Percentiles rank a stretch among this genome's conserved stretches.
phyloP scores from a whole-genome alignment of 352 stramenopile species.

The Peronospora destructor region DNA sequence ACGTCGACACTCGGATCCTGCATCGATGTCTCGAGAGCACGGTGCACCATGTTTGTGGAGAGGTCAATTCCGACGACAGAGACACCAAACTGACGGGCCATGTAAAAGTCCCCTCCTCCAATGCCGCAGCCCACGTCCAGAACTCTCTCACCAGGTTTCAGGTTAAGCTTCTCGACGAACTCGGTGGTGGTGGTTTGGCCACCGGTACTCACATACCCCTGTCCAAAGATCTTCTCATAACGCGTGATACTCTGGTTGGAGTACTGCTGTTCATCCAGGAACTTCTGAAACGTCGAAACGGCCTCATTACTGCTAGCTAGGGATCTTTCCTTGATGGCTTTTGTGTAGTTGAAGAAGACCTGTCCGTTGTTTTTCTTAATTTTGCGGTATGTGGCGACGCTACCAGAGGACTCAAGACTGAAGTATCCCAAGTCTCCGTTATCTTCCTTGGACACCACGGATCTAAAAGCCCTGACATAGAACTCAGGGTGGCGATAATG shows the following conservation, averaged over 20 bases:
- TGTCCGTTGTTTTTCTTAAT: conserved; percentile 83
- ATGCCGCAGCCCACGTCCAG: conserved; percentile 89
- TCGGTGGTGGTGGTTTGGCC: conserved; percentile 61
- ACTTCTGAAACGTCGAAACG: conserved; percentile 59
- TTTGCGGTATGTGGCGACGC: conserved; percentile 56
- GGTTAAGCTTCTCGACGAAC: conserved; percentile 59
- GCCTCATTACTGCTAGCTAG: conserved; percentile 17
- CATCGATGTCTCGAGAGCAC: conserved; percentile 60
- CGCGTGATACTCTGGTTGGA: conserved; percentile 61
- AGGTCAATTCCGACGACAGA: conserved; percentile 69
- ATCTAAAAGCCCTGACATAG: conserved; percentile 50
- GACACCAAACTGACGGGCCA: conserved; percentile 84
- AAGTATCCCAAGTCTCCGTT: conserved; percentile 41
- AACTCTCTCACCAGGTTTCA: conserved; percentile 58
- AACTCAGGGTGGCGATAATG: conserved; percentile 65
- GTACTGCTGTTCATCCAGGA: conserved; percentile 67
- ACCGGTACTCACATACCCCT: conserved; percentile 65
- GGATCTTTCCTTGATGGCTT: conserved; percentile 35
- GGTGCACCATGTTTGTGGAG: conserved; percentile 72
- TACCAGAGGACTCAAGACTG: conserved; percentile 60
- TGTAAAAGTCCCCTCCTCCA: conserved; percentile 86
- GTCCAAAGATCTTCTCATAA: conserved; percentile 72
- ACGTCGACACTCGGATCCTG: conserved; percentile 37
- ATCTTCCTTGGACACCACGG: conserved; percentile 38
- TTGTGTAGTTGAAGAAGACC: conserved; percentile 66